A percentile compares a stretch with the other conserved stretches of the same genome.
Conservation (phyloP, 2,329 filamentous ascomycete species). For the Alternaria sp. region DNA sequence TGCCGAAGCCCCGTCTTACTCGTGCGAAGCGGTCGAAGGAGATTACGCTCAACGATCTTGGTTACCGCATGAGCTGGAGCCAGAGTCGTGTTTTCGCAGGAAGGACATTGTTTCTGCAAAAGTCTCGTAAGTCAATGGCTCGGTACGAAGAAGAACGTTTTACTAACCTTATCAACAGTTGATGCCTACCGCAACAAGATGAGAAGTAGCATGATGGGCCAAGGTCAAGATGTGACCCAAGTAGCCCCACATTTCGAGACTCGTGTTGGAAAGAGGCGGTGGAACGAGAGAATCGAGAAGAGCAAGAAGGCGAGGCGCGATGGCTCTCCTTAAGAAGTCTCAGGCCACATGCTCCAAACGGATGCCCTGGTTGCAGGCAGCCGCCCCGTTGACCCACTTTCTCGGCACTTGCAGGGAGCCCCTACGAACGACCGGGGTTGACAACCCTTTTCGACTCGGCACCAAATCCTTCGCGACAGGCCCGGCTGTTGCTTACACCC, state of each 20-base stretch:
- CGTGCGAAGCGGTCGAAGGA: slow-evolving; percentile 77
- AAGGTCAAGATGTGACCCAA: slow-evolving; percentile 75
- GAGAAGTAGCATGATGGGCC: slow-evolving; percentile 77
- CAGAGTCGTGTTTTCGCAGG: slow-evolving; percentile 91
- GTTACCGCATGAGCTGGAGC: slow-evolving; percentile 95
- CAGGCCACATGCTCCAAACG: slow-evolving; percentile 26
- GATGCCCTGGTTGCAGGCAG: slow-evolving; percentile 34
- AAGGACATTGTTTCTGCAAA: slow-evolving; percentile 84
- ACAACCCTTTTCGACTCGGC: slow-evolving; percentile 34
- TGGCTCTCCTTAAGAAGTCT: slow-evolving; percentile 46
- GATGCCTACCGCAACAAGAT: slow-evolving; percentile 96
- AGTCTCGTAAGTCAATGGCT: slow-evolving; percentile 75
- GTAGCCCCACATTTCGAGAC: slow-evolving; percentile 89
- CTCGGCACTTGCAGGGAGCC: slow-evolving; percentile 43
- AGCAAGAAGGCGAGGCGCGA: slow-evolving; percentile 50
- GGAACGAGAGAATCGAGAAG: slow-evolving; percentile 56
- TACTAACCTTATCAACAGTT: slow-evolving; percentile 62
- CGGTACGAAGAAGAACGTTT: neutral
- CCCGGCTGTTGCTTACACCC: slow-evolving; percentile 22
- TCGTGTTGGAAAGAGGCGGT: slow-evolving; percentile 77
- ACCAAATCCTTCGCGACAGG: slow-evolving; percentile 26
- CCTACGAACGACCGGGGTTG: slow-evolving; percentile 42
- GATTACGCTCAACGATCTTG: slow-evolving; percentile 89
- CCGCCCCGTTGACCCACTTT: slow-evolving; percentile 40
- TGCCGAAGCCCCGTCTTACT: slow-evolving; percentile 77